These are phyloP conservation scores for Coccinonectria pachysandricola DNA, from an alignment of 2,329 filamentous ascomycete species.

Conservation along the genomic window DNA sequence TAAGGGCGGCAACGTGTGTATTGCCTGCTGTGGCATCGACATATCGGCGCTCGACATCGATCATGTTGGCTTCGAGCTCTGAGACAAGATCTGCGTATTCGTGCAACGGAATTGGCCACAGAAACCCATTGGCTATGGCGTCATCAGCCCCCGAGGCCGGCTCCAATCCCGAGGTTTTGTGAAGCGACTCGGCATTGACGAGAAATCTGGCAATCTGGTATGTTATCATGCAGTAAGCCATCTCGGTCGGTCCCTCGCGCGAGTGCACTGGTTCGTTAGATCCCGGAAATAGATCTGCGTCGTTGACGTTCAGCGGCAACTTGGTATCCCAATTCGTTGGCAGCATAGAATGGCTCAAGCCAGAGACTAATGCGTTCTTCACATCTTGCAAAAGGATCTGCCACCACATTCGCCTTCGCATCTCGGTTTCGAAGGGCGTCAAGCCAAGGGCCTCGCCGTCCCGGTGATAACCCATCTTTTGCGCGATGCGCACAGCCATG, in stretches of 20 bases:
- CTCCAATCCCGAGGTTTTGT: constrained; percentile 38
- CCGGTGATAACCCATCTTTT: constrained; percentile 57
- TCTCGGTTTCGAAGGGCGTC: constrained; percentile 54
- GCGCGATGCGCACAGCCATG: constrained; percentile 51
- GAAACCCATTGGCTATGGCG: too few relatives aligned
- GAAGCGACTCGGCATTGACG: constrained; percentile 29
- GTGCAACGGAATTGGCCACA: constrained; percentile 24
- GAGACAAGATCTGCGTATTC: constrained; percentile 33
- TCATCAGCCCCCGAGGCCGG: constrained; percentile 26
- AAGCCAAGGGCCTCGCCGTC: constrained; percentile 48
- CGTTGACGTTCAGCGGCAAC: constrained; percentile 46
- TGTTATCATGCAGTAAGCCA: constrained; percentile 44
- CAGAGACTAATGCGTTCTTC: constrained; percentile 46
- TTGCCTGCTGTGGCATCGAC: constrained; percentile 42
- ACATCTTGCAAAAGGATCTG: constrained; percentile 49
- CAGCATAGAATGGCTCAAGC: constrained; percentile 42
- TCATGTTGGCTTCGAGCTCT: constrained; percentile 32
- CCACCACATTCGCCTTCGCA: constrained; percentile 60
- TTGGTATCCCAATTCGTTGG: constrained; percentile 47
- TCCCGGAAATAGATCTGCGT: constrained; percentile 45
- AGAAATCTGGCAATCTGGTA: constrained; percentile 42
- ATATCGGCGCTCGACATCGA: constrained; percentile 37
- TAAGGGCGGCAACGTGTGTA: constrained; percentile 40
- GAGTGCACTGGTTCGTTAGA: constrained; percentile 40
- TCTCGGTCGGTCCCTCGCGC: constrained; percentile 49